phyloP scores from a whole-genome alignment of 257 asterid species.

The Anisodus acutangulus region DNA sequence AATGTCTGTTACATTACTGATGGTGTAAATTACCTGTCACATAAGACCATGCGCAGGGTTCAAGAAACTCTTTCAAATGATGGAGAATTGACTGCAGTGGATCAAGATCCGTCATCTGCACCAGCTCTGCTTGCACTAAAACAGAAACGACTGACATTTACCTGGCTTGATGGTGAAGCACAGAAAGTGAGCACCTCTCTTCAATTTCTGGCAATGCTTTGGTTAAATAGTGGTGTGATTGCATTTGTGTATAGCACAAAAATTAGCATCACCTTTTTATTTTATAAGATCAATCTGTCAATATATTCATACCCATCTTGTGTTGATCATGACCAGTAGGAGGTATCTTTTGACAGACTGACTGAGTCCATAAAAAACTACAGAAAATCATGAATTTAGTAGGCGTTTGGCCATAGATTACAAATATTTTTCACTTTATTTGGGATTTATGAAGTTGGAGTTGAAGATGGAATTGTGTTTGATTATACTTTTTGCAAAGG shows the following conservation, averaged over 20 bases:
- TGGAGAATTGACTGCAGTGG: conserved; percentile 48
- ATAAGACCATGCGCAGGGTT: conserved; percentile 89
- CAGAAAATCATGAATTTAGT: background rate
- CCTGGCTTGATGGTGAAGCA: conserved; percentile 98
- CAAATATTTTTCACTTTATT: no score
- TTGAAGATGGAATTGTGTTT: no score
- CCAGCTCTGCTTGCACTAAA: conserved; percentile 66
- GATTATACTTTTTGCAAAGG: no score
- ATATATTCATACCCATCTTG: background rate
- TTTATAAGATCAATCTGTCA: conserved; percentile 6
- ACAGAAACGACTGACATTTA: conserved; percentile 77
- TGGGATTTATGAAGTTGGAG: no score
- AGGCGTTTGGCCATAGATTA: no score
- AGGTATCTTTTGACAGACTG: conserved; percentile 9
- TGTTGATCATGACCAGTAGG: conserved; percentile 7
- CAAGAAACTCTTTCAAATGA: conserved; percentile 66
- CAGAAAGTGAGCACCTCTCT: conserved; percentile 62
- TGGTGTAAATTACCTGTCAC: conserved; percentile 47
- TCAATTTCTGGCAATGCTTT: conserved; percentile 24
- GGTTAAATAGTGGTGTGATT: conserved; percentile 12
- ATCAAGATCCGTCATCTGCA: conserved; percentile 54
- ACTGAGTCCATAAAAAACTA: background rate
- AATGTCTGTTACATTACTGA: conserved; percentile 26
- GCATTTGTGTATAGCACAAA: background rate
- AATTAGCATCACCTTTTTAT: background rate